These are phyloP conservation scores for Exophiala lecanii-corni DNA, from an alignment of 2,329 filamentous ascomycete genomes.

Conservation along the genomic window DNA sequence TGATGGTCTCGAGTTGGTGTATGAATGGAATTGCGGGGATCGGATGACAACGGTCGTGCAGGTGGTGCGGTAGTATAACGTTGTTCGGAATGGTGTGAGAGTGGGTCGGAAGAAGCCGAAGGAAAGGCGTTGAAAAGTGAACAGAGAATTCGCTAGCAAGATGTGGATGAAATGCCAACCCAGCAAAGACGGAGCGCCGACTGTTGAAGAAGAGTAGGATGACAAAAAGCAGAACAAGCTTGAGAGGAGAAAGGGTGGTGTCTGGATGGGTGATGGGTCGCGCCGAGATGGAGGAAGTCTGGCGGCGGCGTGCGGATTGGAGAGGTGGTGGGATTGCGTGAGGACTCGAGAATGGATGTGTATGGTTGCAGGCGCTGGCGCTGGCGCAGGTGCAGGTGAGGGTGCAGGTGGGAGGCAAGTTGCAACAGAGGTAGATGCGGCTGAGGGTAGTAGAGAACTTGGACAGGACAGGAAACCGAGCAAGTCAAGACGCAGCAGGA, in stretches of 20 bases:
- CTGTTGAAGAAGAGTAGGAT: slow-evolving; percentile 10
- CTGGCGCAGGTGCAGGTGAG: too few relatives aligned
- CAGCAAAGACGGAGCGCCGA: slow-evolving; percentile 14
- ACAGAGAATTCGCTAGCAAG: slow-evolving; percentile 24
- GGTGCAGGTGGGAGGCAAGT: background rate
- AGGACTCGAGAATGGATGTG: background rate
- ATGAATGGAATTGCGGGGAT: background rate
- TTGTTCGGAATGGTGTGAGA: slow-evolving; percentile 1
- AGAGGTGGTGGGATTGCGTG: background rate
- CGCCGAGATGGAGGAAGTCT: slow-evolving; percentile 12
- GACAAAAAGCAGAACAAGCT: slow-evolving; percentile 10
- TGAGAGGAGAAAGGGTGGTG: slow-evolving; percentile 5
- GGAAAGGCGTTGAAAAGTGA: slow-evolving; percentile 10
- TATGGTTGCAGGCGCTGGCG: background rate
- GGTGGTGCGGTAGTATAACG: slow-evolving; percentile 1
- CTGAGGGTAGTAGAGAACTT: background rate
- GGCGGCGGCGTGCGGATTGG: slow-evolving; percentile 6
- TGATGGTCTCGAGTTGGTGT: background rate
- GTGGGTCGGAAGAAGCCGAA: background rate
- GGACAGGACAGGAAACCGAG: slow-evolving; percentile 21
- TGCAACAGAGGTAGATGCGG: slow-evolving; percentile 2
- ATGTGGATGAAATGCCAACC: slow-evolving; percentile 21
- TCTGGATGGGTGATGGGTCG: slow-evolving; percentile 15
- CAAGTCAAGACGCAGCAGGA: slow-evolving; percentile 16
- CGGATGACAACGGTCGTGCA: background rate